These are phyloP conservation scores for slime mould (Dictyostelium discoideum) DNA, from an alignment of 78 protist genomes.

Conservation along the genomic window DNA sequence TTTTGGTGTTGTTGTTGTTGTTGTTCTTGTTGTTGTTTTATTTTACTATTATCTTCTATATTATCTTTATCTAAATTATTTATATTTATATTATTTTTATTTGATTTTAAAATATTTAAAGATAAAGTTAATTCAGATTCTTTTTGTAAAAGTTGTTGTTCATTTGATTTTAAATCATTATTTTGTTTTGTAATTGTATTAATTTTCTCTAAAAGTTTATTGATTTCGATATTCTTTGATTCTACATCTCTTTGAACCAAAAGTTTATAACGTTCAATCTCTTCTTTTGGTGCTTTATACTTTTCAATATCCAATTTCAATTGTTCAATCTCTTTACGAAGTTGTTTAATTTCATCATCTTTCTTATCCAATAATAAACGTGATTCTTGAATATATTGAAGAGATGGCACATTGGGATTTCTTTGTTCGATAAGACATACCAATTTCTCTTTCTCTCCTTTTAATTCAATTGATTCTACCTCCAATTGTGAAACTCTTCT, in stretches of 20 bases:
- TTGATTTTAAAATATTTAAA: conserved; percentile 31
- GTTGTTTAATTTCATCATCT: conserved; percentile 44
- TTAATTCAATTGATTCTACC: conserved; percentile 32
- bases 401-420: conserved; percentile 45
- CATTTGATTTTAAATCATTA: conserved; percentile 38
- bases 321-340: conserved; percentile 20
- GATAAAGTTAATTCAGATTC: conserved; percentile 42
- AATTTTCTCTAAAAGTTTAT: conserved; percentile 18
- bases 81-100: conserved; percentile 5
- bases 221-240: conserved; percentile 26
- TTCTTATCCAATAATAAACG: conserved; percentile 36
- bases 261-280: neutral
- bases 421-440: conserved; percentile 46
- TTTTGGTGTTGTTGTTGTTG: neutral
- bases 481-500: conserved; percentile 41
- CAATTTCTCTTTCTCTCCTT: conserved; percentile 68
- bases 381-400: conserved; percentile 46
- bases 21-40: no score
- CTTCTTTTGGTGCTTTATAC: conserved; percentile 18
- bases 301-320: conserved; percentile 9
- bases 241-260: conserved; percentile 16
- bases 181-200: neutral
- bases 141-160: conserved; percentile 3
- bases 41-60: neutral
- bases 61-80: conserved; percentile 8